Conservation (phyloP, 225 moss, liverwort and hornwort genomes). For the Bryoerythrophyllum caledonicum region DNA sequence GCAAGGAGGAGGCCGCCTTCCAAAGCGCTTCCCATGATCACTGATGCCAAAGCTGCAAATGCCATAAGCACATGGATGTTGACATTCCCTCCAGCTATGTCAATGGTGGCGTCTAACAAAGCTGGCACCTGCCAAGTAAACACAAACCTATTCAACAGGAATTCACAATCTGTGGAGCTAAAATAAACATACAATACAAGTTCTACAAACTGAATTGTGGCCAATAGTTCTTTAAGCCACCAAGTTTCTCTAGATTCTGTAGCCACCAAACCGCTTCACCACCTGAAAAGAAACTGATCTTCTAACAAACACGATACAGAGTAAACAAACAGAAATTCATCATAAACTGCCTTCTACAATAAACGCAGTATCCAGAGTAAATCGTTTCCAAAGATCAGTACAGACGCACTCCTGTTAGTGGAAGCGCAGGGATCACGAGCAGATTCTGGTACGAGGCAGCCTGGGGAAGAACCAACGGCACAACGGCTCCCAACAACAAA, state of each 20-base stretch:
- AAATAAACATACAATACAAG: slow-evolving; percentile 6
- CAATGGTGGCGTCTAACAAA: slow-evolving; percentile 83
- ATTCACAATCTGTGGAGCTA: not conserved
- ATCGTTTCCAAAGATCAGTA: not conserved
- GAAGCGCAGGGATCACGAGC: slow-evolving; percentile 81
- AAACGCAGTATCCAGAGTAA: not conserved
- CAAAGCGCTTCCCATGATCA: slow-evolving; percentile 89
- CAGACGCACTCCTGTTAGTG: slow-evolving; percentile 77
- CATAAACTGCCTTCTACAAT: not conserved
- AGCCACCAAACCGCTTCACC: not conserved
- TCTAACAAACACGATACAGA: slow-evolving; percentile 12
- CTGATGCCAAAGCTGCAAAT: slow-evolving; percentile 89
- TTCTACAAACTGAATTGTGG: not conserved
- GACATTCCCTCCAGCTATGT: slow-evolving; percentile 84
- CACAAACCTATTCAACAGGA: slow-evolving; percentile 5
- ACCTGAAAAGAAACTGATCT: slow-evolving; percentile 3
- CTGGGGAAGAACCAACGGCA: slow-evolving; percentile 63
- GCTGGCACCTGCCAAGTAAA: slow-evolving; percentile 76
- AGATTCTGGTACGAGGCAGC: slow-evolving; percentile 62
- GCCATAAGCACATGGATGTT: slow-evolving; percentile 99
- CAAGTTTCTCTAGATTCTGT: not conserved
- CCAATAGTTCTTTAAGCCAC: not conserved
- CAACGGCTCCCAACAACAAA: slow-evolving; percentile 68
- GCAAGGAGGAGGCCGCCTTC: slow-evolving; percentile 97
- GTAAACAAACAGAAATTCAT: slow-evolving; percentile 7